These are phyloP conservation scores for Ammopiptanthus mongolicus DNA, from an alignment of 306 rosid genomes.

Conservation along the genomic window DNA sequence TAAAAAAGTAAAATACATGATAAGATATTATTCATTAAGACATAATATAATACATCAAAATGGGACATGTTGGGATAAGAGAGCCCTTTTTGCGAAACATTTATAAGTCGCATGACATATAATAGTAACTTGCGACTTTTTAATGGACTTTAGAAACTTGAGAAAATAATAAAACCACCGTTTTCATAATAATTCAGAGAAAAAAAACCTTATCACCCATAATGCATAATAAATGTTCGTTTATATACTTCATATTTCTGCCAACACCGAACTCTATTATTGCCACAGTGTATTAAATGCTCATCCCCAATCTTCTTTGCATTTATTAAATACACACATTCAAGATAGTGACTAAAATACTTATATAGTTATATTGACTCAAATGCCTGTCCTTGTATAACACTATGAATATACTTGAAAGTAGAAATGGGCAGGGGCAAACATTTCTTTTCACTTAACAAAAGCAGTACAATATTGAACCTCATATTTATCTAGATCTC, in stretches of 20 bases:
- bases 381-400: not conserved
- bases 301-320: constrained; percentile 18
- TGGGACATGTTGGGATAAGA: too few species aligned
- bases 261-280: constrained; percentile 47
- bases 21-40: too few species aligned
- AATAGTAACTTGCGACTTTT: too few species aligned
- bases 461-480: not conserved
- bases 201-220: not conserved
- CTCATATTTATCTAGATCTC: not conserved
- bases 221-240: constrained; percentile 27
- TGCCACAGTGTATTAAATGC: constrained; percentile 37
- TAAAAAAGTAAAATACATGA: too few species aligned
- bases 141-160: not conserved
- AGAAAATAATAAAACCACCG: not conserved
- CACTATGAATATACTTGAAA: not conserved
- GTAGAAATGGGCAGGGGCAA: not conserved
- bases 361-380: not conserved
- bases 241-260: constrained; percentile 12
- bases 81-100: not conserved
- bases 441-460: not conserved
- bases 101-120: constrained; percentile 8
- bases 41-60: too few species aligned
- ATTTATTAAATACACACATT: constrained; percentile 30
- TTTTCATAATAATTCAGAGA: not conserved
- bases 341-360: not conserved